Evolutionary conservation across 495 filamentous ascomycete species (phyloP).

Genomic region (Penicillium waksmanii): DNA sequence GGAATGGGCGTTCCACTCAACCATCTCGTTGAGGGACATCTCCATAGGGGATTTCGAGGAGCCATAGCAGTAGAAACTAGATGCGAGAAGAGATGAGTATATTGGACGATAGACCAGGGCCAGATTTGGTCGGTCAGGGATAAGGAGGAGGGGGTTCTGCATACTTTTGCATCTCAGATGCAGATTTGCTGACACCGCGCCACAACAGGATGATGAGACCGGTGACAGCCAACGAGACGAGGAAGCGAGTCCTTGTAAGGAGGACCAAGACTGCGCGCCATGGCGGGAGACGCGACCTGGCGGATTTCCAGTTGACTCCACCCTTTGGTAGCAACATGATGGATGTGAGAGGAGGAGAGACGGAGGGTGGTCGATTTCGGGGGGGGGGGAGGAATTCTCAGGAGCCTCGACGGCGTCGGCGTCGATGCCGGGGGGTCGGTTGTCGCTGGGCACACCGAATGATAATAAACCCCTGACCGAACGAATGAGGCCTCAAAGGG

Average conservation of each 20-base stretch:
- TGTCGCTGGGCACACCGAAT: constrained; percentile 20
- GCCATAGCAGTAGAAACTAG: constrained; percentile 96
- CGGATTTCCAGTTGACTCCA: constrained; percentile 91
- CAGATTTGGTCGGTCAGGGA: not conserved
- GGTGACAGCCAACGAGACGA: constrained; percentile 72
- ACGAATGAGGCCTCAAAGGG: constrained; percentile 36
- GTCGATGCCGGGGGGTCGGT: constrained; percentile 25
- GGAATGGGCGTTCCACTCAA: constrained; percentile 83
- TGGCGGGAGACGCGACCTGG: constrained; percentile 79
- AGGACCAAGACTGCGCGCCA: constrained; percentile 77
- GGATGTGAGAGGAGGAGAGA: constrained; percentile 7
- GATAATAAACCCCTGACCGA: constrained; percentile 33
- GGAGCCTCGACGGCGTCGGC: constrained; percentile 25
- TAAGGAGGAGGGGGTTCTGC: constrained; percentile 21
- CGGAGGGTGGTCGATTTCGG: constrained; percentile 9
- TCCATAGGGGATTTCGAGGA: constrained; percentile 91
- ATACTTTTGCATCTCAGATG: constrained; percentile 90
- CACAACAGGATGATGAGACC: constrained; percentile 84
- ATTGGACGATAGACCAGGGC: not conserved
- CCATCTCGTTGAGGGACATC: constrained; percentile 88
- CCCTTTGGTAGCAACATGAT: constrained; percentile 82
- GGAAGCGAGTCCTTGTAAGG: constrained; percentile 76
- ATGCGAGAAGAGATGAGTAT: not conserved
- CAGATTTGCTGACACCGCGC: constrained; percentile 80
- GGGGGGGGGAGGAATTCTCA: constrained; percentile 12